These are phyloP conservation scores for Fusarium udum DNA, from an alignment of 2,329 filamentous ascomycete species.

Conservation along the genomic window DNA sequence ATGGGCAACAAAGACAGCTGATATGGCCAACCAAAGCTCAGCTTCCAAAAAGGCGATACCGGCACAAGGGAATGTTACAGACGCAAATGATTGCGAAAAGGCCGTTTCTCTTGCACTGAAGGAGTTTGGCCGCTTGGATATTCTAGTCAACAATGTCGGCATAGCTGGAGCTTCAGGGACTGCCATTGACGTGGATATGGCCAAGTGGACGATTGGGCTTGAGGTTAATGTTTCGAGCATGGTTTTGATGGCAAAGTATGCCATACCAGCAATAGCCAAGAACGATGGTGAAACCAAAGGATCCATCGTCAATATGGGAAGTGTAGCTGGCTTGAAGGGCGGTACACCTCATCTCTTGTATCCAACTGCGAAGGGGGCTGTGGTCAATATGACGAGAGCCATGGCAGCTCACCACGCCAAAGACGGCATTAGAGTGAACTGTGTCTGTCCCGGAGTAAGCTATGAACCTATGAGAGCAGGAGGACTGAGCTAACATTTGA, in stretches of 20 bases:
- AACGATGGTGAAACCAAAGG: slow-evolving; percentile 61
- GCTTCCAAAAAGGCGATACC: slow-evolving; percentile 53
- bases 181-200: slow-evolving; percentile 68
- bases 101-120: slow-evolving; percentile 54
- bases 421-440: slow-evolving; percentile 59
- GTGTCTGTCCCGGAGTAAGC: slow-evolving; percentile 55
- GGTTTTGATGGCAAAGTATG: slow-evolving; percentile 70
- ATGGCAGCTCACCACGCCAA: slow-evolving; percentile 61
- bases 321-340: slow-evolving; percentile 64
- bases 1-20: slow-evolving; percentile 62
- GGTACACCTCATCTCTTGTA: slow-evolving; percentile 57
- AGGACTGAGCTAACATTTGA: not conserved
- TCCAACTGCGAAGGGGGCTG: slow-evolving; percentile 58
- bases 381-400: slow-evolving; percentile 61
- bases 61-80: slow-evolving; percentile 64
- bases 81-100: slow-evolving; percentile 59
- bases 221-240: slow-evolving; percentile 72
- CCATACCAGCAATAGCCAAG: slow-evolving; percentile 66
- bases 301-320: slow-evolving; percentile 70
- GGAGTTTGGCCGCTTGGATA: slow-evolving; percentile 66
- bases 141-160: slow-evolving; percentile 73
- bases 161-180: slow-evolving; percentile 67
- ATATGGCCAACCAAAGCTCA: slow-evolving; percentile 57
- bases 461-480: not conserved
- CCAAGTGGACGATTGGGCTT: slow-evolving; percentile 64